Percentiles rank a stretch among this genome's conserved stretches.
These are phyloP conservation scores for Scutellaria minor DNA, from an alignment of 257 asterid species.

Conservation along the genomic window DNA sequence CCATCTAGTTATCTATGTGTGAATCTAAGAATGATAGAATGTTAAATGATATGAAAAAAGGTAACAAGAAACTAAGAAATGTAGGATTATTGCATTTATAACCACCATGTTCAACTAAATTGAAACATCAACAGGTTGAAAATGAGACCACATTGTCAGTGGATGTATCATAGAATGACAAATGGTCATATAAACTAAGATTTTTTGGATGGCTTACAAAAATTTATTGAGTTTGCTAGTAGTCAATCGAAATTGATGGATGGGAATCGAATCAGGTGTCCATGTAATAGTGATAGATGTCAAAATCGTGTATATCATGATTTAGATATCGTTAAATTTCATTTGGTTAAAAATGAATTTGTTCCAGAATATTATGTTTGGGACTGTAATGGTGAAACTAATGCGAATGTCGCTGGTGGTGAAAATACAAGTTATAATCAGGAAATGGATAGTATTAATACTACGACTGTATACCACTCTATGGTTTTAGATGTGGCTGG, in stretches of 20 bases:
- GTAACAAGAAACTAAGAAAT: too few relatives aligned
- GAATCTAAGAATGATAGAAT: too few relatives aligned
- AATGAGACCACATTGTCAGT: neutral
- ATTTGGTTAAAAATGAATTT: neutral
- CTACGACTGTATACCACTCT: too few relatives aligned
- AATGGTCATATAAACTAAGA: neutral
- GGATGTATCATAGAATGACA: neutral
- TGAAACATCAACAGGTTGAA: neutral
- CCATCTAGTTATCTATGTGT: too few relatives aligned
- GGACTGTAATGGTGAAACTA: neutral
- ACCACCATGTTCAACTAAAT: too few relatives aligned
- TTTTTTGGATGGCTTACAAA: neutral
- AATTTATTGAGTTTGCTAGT: slow-evolving; percentile 2
- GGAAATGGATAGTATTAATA: too few relatives aligned
- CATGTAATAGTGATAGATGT: neutral
- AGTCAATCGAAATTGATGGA: neutral
- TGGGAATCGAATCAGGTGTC: slow-evolving; percentile 6
- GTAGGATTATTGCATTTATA: too few relatives aligned
- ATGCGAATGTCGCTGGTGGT: neutral
- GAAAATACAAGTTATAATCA: too few relatives aligned
- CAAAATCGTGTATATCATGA: slow-evolving; percentile 5
- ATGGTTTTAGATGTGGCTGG: neutral
- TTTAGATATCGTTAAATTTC: neutral
- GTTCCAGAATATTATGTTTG: too few relatives aligned
- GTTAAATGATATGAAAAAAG: too few relatives aligned